Base-by-base conservation (phyloP, 2,329 filamentous ascomycete genomes). In the Aspergillus tamarii region DNA sequence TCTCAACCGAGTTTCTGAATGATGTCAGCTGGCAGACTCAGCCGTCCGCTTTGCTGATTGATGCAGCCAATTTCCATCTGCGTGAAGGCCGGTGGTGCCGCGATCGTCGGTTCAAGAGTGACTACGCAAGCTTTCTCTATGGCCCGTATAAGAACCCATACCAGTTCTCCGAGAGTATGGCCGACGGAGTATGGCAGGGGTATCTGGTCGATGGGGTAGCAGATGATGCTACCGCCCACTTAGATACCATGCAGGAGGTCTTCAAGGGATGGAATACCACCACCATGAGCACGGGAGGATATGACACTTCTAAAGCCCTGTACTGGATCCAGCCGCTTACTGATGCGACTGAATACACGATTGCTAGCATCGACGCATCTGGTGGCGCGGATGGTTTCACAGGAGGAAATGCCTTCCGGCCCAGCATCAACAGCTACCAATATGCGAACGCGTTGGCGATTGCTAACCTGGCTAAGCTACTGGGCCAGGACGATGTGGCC, bases 271-370 rank as follows among this genome's bases (percentile, higher is more conserved):
- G 68, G 68, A 70, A 70, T 26, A 72, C 80, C 1, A 81, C 73
- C 60, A 70, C 76, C 28, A 54, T 10, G 71, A 75, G n/a, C 79
- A 67, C 72, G 3, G 80, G 81, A 57, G 74, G 76, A 3, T 77
- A 75, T 34, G 79, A 82, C 58, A 66, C 69, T 0, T 69, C 69
- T n/a, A 81, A 82, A 62, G 74, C 73, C 0, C 67, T 82, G 7
- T 82, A 81, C 65, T 82, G 74, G 67, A 75, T 82, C 7, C 79
- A 82, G 57, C 80, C 80, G 0, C 62, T 82, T 1, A 74, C 75
- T 0, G 80, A 82, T 67, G 80, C 80, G 0, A 82, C 80, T 0
- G 80, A 82, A 63, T 82, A 82, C 63, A 82, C 79, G 1, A 81
- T 82, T 53, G 75, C 78, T 0, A 80, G 76, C 48, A 82, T 81